Evolutionary conservation across 2,329 filamentous ascomycete genomes (phyloP).

Genomic region (Eutypa lata): DNA sequence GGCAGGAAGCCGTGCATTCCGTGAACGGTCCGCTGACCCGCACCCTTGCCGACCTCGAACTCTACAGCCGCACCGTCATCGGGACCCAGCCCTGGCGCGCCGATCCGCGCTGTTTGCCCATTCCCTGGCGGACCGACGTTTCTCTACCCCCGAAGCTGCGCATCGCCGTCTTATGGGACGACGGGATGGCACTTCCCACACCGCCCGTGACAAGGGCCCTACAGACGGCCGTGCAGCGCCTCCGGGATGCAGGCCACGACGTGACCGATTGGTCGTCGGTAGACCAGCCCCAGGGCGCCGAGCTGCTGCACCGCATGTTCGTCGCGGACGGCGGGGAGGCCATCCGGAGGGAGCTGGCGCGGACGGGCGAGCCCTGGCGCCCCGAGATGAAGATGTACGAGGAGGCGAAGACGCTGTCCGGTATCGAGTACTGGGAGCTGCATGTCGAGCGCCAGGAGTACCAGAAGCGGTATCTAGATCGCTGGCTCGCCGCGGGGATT

Average conservation of each 20-base stretch:
- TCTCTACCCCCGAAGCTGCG: constrained; percentile 40
- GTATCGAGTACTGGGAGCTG: constrained; percentile 45
- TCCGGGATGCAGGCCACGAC: constrained; percentile 46
- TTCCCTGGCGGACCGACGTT: constrained; percentile 47
- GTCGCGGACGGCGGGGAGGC: constrained; percentile 44
- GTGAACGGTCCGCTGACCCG: constrained; percentile 63
- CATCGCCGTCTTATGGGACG: constrained; percentile 62
- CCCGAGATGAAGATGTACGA: constrained; percentile 24
- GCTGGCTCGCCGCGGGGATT: constrained; percentile 45
- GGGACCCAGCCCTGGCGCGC: constrained; percentile 51
- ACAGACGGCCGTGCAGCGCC: constrained; percentile 36
- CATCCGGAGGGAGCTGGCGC: constrained; percentile 35
- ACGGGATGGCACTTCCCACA: constrained; percentile 62
- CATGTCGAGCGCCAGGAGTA: constrained; percentile 42
- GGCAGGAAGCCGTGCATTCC: constrained; percentile 62
- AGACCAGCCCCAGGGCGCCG: constrained; percentile 36
- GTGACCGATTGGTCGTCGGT: constrained; percentile 50
- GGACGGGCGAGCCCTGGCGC: constrained; percentile 37
- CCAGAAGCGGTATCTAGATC: constrained; percentile 44
- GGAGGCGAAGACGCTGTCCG: constrained; percentile 35
- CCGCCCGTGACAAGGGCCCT: constrained; percentile 62
- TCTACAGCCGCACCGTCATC: constrained; percentile 53
- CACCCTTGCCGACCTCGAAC: constrained; percentile 51
- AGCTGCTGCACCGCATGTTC: constrained; percentile 43
- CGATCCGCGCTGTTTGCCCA: constrained; percentile 56